phyloP scores from a whole-genome alignment of 306 rosid species.

The Sesbania bispinosa region DNA sequence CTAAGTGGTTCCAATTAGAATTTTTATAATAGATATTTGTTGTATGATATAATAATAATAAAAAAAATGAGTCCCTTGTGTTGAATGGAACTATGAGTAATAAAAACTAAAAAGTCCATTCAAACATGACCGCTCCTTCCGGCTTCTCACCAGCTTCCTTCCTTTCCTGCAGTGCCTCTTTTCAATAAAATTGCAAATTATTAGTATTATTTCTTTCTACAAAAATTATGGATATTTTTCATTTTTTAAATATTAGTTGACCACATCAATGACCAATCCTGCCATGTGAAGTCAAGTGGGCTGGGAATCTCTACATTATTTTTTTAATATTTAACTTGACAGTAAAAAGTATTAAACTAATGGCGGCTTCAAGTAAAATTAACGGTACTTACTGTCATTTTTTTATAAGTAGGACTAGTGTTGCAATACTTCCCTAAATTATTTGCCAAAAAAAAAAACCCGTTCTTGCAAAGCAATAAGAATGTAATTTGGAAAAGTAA shows the following conservation, averaged over 20 bases:
- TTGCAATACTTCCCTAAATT: too few relatives aligned
- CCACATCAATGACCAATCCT: neutral
- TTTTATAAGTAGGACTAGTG: too few relatives aligned
- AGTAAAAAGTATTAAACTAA: neutral
- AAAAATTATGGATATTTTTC: neutral
- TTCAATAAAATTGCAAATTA: neutral
- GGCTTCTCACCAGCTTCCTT: constrained; percentile 22
- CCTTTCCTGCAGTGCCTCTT: neutral
- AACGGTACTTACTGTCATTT: too few relatives aligned
- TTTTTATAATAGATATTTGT: neutral
- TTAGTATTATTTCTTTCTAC: neutral
- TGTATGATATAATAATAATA: neutral
- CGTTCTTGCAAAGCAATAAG: neutral
- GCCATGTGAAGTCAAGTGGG: constrained; percentile 13
- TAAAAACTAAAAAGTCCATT: neutral
- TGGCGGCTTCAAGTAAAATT: too few relatives aligned
- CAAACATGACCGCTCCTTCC: constrained; percentile 36
- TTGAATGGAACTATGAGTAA: constrained; percentile 5
- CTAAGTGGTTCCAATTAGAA: neutral
- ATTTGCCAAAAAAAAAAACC: neutral
- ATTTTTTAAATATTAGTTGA: neutral
- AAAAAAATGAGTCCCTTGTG: neutral
- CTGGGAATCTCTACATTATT: neutral
- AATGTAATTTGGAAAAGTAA: neutral
- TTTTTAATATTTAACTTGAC: neutral